These are phyloP conservation scores for Stentor roeselii DNA, from an alignment of 73 alveolate genomes.

Conservation along the genomic window DNA sequence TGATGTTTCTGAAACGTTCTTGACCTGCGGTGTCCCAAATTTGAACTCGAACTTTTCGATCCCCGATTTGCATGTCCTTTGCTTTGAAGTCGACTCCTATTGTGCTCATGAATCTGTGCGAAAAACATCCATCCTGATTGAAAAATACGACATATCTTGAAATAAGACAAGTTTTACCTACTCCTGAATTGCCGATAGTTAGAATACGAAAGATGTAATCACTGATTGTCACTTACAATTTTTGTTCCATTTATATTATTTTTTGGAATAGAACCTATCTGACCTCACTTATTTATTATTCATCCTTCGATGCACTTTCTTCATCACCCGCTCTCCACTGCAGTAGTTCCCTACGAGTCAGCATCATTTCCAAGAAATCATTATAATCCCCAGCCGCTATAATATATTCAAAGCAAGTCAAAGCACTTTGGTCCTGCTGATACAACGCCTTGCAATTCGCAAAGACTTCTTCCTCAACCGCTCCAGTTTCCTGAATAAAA, in stretches of 20 bases:
- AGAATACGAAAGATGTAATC: too few species aligned
- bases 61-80: background rate
- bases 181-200: too few species aligned
- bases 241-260: too few species aligned
- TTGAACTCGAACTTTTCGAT: slow-evolving; percentile 12
- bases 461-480: background rate
- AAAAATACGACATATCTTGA: too few species aligned
- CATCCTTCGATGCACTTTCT: too few species aligned
- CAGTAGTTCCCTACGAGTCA: background rate
- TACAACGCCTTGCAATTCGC: background rate
- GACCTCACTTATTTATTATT: too few species aligned
- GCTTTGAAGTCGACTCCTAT: slow-evolving; percentile 25
- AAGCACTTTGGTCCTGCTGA: slow-evolving; percentile 7
- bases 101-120: too few species aligned
- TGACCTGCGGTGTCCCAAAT: slow-evolving; percentile 30
- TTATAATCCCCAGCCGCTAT: slow-evolving; percentile 15
- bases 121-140: too few species aligned
- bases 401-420: slow-evolving; percentile 27
- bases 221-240: too few species aligned
- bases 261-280: too few species aligned
- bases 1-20: background rate
- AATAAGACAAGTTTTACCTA: too few species aligned
- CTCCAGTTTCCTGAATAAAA: background rate
- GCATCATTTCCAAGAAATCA: slow-evolving; percentile 24
- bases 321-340: slow-evolving; percentile 16